Evolutionary conservation across 768 basidiomycete genomes (phyloP), one percentile per base, ranked within the genome.

Genomic region (Tulasnella sp.): DNA sequence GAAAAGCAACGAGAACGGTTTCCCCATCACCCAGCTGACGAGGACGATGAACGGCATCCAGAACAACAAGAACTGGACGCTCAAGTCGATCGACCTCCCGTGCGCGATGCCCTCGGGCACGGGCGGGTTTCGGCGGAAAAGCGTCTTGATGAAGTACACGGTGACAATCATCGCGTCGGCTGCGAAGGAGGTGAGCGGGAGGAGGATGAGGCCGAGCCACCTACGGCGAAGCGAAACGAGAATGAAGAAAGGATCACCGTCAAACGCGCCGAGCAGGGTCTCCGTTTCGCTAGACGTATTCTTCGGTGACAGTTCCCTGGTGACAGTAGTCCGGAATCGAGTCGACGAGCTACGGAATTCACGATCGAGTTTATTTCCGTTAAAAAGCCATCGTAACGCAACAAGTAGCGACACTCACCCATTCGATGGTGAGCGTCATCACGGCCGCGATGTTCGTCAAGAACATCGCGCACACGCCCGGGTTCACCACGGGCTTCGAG

Each of bases 41-140:
- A 92, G 77, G 4, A 89, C 85, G 52, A 91, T 77, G 75, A 90
- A 83, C 0, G 90, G 90, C 85, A 88, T 89, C 90, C 90, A 92
- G 79, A 90, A 90, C 12, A 91, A 81, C 19, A 84, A 83, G 78
- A 92, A 91, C 76, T 92, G 90, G 72, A 91, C 90, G 76, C 87
- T 88, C 62, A 91, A 83, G 77, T 92, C 90, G 72, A 92, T 92
- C 5, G 89, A 87, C 32, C 87, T 84, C 0, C 84, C 88, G 77
- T 86, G 86, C 0, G 90, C 90, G 26, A 90, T 80, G n/a, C 84
- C 83, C 5, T 82, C 81, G 1, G 88, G 88, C 17, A 85, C 75
- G 42, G 77, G 80, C 0, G 81, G 80, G 4, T 81, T 78, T 8
- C 62, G 39, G 42, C 79, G 78, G 74, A 84, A 78, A 41, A 81